Evolutionary conservation across 1,284 basidiomycete genomes (phyloP), one percentile per base, ranked within the genome.

Genomic region (Kalmanozyma brasiliensis): DNA sequence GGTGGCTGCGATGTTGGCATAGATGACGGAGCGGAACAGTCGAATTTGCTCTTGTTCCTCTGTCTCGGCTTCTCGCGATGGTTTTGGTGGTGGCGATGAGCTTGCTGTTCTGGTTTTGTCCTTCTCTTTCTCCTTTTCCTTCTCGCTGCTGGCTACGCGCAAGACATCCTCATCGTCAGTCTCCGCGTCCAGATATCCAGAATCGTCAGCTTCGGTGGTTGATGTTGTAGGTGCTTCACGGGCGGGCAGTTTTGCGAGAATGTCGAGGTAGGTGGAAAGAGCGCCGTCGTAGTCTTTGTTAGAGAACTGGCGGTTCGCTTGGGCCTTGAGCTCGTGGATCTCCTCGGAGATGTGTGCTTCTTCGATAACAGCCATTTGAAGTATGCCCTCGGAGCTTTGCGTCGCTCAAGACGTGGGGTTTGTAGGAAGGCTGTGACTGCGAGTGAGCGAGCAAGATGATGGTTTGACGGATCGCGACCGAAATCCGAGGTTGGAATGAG

Each of bases 1-100:
- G 73, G 90, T 92, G 52, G 92, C 92, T 1, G 87, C 91, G 33
- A 93, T 88, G 74, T 94, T 94, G 33, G 89, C 88, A 73, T 91
- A 87, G 58, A 93, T 52, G 35, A 66, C 53, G 8, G 69, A 62
- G 4, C 73, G 58, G 30, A 75, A 55, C 29, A 44, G 36, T 16
- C 58, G 56, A 16, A 66, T 43, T 41, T 72, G 48, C 24, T 58
- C 42, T 32, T 64, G 35, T 45, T 65, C 61, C 44, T 66, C 53
- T n/a, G 55, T 58, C 26, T 69, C 63, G 0, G 20, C 2, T 36
- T 33, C 13, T 13, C 44, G 29, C 6, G 37, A 19, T 14, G 19
- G 13, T 24, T 34, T 6, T 20, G 29, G 3, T 19, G 22, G 22
- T 16, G 46, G 17, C 9, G 23, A 19, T 3, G 42, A 24, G 26